Evolutionary conservation across 2,329 filamentous ascomycete genomes (phyloP), one percentile per base, ranked within the genome.

Genomic region (Penicillium palitans): DNA sequence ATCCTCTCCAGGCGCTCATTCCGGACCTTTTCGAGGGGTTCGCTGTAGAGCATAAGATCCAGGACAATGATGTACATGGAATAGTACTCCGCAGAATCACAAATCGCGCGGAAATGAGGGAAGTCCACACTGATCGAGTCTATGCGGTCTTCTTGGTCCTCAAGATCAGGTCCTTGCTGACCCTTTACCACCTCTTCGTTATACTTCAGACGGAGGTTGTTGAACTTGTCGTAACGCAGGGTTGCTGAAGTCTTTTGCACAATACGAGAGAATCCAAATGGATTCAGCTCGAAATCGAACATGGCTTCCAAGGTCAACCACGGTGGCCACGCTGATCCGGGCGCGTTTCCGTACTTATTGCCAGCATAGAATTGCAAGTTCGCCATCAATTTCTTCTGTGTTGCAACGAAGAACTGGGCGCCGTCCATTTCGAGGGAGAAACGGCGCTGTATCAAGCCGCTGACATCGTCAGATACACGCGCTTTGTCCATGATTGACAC

Each of bases 261-360:
- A 31, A 99, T 93, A 60, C 95, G 87, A 73, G 93, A 93, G 81
- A 99, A 99, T n/a, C 96, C 95, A 70, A 96, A 96, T 0, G 95
- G 93, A 73, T 96, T 93, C 6, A 90, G 84, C 64, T 93, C 82
- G 75, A 97, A 99, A 74, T 98, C 93, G 69, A 96, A 97, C 89
- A 99, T 97, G 67, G 96, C 91, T 76, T 99, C 95, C 79, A 99
- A 89, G 0, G 95, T 95, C 47, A 98, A 91, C 95, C 95, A 99
- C 0, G 95, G 95, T 12, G 95, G 95, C 95, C 96, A 99, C 17
- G 90, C 87, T 3, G 92, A 91, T 10, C 91, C 91, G 37, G 85
- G 83, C 41, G 90, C 87, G 31, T 92, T 89, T 39, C 96, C 96
- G 70, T 99, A 99, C 59, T 87, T 89, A 75, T 93, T 96, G 53